Percentiles rank a stretch among this genome's conserved stretches.
Conservation (phyloP, 441 rosid species). For the Adansonia grandidieri region DNA sequence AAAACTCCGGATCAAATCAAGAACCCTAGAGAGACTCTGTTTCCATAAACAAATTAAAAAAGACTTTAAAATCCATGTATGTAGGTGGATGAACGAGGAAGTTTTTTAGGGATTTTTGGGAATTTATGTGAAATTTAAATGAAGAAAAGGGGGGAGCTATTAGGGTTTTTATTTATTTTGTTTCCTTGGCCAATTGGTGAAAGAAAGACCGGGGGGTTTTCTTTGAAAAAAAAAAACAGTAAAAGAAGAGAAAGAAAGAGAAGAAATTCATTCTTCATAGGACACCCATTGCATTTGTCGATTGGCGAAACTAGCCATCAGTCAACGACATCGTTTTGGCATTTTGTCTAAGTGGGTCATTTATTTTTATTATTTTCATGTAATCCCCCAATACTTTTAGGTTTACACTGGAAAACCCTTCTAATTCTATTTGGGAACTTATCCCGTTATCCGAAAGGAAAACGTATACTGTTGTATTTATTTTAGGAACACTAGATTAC, state of each 20-base stretch:
- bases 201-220: conserved; percentile 24
- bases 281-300: not conserved
- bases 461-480: too few species aligned
- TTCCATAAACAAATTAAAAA: not conserved
- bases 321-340: not conserved
- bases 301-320: conserved; percentile 35
- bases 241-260: not conserved
- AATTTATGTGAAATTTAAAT: not conserved
- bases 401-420: not conserved
- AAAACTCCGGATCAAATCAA: conserved; percentile 19
- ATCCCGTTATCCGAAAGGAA: not conserved
- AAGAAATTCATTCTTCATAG: not conserved
- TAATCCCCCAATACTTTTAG: not conserved
- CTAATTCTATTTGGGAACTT: too few species aligned
- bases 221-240: conserved; percentile 19
- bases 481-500: too few species aligned
- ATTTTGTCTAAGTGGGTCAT: not conserved
- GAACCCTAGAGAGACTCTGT: conserved; percentile 9
- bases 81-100: conserved; percentile 5
- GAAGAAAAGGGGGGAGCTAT: not conserved
- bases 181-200: not conserved
- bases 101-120: not conserved
- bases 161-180: conserved; percentile 37
- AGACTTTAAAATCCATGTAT: conserved; percentile 7
- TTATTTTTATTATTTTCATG: not conserved